phyloP scores from a whole-genome alignment of 768 basidiomycete species.

The Boletus sp. region DNA sequence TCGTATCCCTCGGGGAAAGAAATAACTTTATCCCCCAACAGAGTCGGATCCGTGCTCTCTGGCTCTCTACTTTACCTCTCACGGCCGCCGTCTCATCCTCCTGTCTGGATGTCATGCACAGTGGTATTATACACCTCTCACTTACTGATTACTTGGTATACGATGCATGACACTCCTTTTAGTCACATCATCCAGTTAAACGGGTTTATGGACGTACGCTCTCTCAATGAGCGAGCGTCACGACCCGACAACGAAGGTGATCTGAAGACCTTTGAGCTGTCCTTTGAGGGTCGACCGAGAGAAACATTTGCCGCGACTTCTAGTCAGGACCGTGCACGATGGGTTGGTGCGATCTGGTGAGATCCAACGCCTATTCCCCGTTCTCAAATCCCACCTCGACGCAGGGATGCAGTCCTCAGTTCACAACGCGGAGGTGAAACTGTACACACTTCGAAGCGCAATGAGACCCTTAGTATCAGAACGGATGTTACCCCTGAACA shows the following conservation, averaged over 20 bases:
- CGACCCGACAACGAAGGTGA: constrained; percentile 43
- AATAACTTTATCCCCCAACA: neutral
- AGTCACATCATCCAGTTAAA: constrained; percentile 47
- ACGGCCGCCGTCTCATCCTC: constrained; percentile 27
- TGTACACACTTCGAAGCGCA: neutral
- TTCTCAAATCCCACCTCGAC: neutral
- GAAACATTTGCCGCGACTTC: constrained; percentile 64
- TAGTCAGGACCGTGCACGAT: constrained; percentile 61
- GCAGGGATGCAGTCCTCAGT: constrained; percentile 59
- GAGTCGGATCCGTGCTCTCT: constrained; percentile 1
- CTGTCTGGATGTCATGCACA: constrained; percentile 51
- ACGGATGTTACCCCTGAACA: constrained; percentile 12
- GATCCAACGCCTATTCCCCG: constrained; percentile 6
- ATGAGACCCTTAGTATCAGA: constrained; percentile 9
- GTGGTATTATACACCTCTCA: constrained; percentile 36
- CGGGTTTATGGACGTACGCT: constrained; percentile 62
- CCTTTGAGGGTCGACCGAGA: constrained; percentile 47
- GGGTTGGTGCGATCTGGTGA: constrained; percentile 76
- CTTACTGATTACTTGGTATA: constrained; percentile 49
- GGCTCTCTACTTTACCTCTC: constrained; percentile 49
- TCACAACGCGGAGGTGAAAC: constrained; percentile 25
- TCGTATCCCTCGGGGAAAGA: constrained; percentile 2
- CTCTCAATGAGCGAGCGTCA: constrained; percentile 47
- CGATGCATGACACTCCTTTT: constrained; percentile 37
- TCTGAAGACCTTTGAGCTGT: constrained; percentile 60